Percentiles rank a stretch among this genome's conserved stretches.
Evolutionary conservation across 1,284 basidiomycete species (phyloP).

Genomic region (Austroboletus niveus): DNA sequence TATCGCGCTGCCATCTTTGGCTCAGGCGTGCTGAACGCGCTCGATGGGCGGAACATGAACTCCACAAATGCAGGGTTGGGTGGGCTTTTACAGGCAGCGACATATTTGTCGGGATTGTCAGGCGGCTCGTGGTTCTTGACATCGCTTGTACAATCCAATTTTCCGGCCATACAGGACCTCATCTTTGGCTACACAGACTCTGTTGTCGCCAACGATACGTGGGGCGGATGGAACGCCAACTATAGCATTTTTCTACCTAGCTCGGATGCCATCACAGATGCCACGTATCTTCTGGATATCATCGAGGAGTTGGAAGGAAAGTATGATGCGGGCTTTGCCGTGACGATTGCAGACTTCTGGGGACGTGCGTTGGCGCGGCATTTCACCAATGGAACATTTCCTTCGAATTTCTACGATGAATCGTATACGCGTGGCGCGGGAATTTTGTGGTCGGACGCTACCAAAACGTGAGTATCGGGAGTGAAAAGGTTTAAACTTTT

Average conservation of each 20-base stretch:
- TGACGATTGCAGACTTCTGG: slow-evolving; percentile 39
- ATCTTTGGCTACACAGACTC: slow-evolving; percentile 33
- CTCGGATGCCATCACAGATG: slow-evolving; percentile 9
- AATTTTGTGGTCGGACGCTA: slow-evolving; percentile 34
- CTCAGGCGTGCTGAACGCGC: slow-evolving; percentile 46
- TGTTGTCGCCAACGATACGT: slow-evolving; percentile 16
- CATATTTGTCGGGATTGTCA: slow-evolving; percentile 44
- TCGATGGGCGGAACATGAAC: slow-evolving; percentile 48
- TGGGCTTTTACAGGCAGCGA: slow-evolving; percentile 48
- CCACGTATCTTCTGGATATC: slow-evolving; percentile 24
- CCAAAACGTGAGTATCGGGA: slow-evolving; percentile 28
- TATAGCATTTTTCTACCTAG: slow-evolving; percentile 26
- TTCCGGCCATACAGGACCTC: slow-evolving; percentile 39
- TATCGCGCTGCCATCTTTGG: slow-evolving; percentile 50
- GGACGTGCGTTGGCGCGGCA: slow-evolving; percentile 36
- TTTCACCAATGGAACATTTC: slow-evolving; percentile 40
- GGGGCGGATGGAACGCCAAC: slow-evolving; percentile 38
- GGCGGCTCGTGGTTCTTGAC: slow-evolving; percentile 43
- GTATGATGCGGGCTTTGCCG: slow-evolving; percentile 26
- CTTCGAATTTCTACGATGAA: slow-evolving; percentile 32
- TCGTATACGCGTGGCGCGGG: slow-evolving; percentile 36
- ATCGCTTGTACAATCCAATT: slow-evolving; percentile 39
- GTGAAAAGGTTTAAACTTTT: too few relatives aligned
- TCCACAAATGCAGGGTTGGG: slow-evolving; percentile 42
- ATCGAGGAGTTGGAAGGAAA: slow-evolving; percentile 35